Conservation (phyloP, 371 early-diverging fungal species). For the Rhizopus microsporus region DNA sequence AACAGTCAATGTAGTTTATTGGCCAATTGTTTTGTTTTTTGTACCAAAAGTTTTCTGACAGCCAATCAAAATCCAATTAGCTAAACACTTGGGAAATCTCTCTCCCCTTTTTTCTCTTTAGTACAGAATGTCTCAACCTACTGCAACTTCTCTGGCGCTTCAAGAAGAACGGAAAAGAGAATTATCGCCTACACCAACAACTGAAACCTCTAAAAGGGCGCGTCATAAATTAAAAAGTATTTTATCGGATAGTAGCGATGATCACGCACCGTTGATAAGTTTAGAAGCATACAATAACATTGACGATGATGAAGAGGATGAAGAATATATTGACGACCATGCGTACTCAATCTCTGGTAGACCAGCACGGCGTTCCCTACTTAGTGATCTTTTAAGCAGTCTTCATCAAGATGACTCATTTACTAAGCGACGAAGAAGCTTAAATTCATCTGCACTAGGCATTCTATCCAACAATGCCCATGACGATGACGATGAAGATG, state of each 20-base stretch:
- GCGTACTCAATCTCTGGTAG: not conserved
- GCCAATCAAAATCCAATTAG: too few relatives aligned
- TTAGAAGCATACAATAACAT: constrained; percentile 2
- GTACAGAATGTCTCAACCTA: not conserved
- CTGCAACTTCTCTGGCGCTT: not conserved
- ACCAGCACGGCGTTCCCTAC: constrained; percentile 17
- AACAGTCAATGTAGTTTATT: too few relatives aligned
- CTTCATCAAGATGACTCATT: constrained; percentile 6
- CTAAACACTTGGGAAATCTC: too few relatives aligned
- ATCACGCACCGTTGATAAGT: not conserved
- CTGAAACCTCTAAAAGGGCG: constrained; percentile 2
- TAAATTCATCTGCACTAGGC: constrained; percentile 10
- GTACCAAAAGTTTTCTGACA: too few relatives aligned
- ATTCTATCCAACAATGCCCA: not conserved
- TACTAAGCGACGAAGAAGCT: constrained; percentile 2
- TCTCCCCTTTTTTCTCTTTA: not conserved
- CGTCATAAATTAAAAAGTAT: not conserved
- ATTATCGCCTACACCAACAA: constrained; percentile 7
- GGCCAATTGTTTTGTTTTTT: too few relatives aligned
- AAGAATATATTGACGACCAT: not conserved
- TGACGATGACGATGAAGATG: constrained; percentile 20
- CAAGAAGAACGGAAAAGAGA: constrained; percentile 11
- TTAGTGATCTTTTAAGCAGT: constrained; percentile 16
- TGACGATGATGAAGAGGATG: constrained; percentile 18
- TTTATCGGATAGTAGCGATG: not conserved